Evolutionary conservation across 768 basidiomycete species (phyloP), one percentile per base, ranked within the genome.

Genomic region (Boletellus sp.): DNA sequence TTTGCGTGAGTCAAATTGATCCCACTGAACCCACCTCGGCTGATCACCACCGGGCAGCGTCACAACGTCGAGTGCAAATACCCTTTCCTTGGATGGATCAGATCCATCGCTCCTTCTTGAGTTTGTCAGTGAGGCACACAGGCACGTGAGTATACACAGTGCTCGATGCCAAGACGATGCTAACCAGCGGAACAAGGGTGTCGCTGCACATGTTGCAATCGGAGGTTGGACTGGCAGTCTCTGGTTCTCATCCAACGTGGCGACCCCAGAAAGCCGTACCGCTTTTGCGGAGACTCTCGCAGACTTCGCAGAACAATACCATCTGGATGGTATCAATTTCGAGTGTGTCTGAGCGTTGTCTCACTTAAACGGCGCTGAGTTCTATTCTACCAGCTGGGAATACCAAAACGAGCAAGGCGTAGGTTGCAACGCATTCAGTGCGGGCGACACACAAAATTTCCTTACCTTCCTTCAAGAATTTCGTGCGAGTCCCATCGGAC

Each of bases 401-500:
- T 93, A 87, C 63, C 92, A 93, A 2, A 79, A 75, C 47, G 55
- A 68, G 5, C 69, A 74, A 43, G 90, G 91, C 31, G 73, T 85
- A 1, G 80, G 80, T 1, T 88, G 88, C 57, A 96, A 95, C 65
- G 65, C 64, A 0, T 74, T 84, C 50, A 66, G 65, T 19, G 7
- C 46, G 1, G 52, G 74, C 47, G 94, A 98, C 64, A 79, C 83
- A 0, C 70, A 77, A 28, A 94, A 96, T 66, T 89, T 87, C 68
- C 78, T 94, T 31, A 53, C 70, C 4, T 90, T 94, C 73, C 74
- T 97, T 10, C 74, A 84, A 56, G 75, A 78, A 32, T 79, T 95
- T 19, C 81, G 88, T 37, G 52, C 57, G 9, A 69, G 84, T 6
- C 60, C 73, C 4, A 75, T 78, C 2, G 28, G 28, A 28, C 9